These are phyloP conservation scores for Vaccinium macrocarpon DNA, from an alignment of 148 eudicot species.

Conservation along the genomic window DNA sequence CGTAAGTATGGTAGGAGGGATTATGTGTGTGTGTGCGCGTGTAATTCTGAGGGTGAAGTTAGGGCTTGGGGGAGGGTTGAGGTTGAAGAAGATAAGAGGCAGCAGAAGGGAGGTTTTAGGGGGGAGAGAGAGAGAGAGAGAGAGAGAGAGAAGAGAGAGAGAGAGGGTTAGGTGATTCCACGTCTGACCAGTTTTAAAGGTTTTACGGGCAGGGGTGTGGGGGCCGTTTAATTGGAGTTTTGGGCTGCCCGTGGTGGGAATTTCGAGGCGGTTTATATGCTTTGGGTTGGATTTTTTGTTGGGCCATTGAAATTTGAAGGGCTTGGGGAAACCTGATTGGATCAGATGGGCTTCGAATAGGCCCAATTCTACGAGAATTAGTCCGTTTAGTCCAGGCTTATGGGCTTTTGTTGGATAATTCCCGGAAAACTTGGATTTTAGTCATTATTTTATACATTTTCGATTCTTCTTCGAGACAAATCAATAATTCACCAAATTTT, in stretches of 20 bases:
- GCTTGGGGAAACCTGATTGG: not conserved
- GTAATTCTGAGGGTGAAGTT: too few relatives aligned
- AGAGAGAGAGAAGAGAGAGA: not conserved
- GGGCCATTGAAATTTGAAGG: not conserved
- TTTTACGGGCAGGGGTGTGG: not conserved
- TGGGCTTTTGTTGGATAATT: too few relatives aligned
- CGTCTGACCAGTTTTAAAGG: conserved; percentile 8
- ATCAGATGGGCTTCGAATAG: not conserved
- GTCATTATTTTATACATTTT: too few relatives aligned
- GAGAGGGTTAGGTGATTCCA: conserved; percentile 3
- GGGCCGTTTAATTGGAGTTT: not conserved
- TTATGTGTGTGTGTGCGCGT: not conserved
- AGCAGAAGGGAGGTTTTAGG: not conserved
- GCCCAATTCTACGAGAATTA: not conserved
- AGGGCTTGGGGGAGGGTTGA: not conserved
- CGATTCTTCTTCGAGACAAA: too few relatives aligned
- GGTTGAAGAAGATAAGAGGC: not conserved
- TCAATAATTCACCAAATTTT: too few relatives aligned
- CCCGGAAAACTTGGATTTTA: too few relatives aligned
- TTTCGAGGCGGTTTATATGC: not conserved
- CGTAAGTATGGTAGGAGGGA: not conserved
- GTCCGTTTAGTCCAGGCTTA: too few relatives aligned
- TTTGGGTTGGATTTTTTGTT: not conserved
- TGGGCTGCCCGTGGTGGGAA: not conserved
- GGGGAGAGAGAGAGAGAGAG: not conserved